A percentile compares a stretch with the other conserved stretches of the same genome.
These are phyloP conservation scores for Diutina mesorugosa DNA, from an alignment of 1,139 yeast genomes.

Conservation along the genomic window DNA sequence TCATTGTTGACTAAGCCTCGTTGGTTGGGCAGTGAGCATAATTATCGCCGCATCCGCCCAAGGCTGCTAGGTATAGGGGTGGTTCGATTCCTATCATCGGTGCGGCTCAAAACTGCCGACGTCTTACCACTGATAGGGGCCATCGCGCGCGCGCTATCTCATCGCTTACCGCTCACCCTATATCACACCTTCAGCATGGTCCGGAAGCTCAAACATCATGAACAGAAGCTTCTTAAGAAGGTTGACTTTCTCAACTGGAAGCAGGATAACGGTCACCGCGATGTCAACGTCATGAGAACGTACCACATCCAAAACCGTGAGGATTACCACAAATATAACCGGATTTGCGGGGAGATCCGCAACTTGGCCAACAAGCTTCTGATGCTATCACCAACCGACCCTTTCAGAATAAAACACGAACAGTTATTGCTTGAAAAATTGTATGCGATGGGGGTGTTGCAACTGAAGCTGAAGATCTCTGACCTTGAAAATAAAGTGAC, in stretches of 20 bases:
- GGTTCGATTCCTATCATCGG: neutral
- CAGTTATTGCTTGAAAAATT: constrained; percentile 75
- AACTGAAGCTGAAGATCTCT: constrained; percentile 81
- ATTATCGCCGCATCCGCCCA: too few relatives aligned
- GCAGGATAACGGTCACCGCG: constrained; percentile 90
- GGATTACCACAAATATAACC: constrained; percentile 90
- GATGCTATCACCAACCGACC: constrained; percentile 73
- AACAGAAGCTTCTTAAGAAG: constrained; percentile 84
- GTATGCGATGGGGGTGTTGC: constrained; percentile 74
- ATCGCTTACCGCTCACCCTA: neutral
- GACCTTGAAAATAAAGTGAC: constrained; percentile 85
- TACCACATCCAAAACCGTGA: constrained; percentile 91
- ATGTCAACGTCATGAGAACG: constrained; percentile 87
- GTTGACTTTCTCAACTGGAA: constrained; percentile 98
- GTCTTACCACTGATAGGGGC: neutral
- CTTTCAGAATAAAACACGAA: constrained; percentile 78
- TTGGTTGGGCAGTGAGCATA: too few relatives aligned
- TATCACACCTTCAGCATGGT: constrained; percentile 43
- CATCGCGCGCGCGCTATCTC: neutral
- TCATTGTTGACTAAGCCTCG: too few relatives aligned
- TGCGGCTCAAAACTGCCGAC: neutral
- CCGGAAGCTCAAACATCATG: constrained; percentile 86
- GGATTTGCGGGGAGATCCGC: constrained; percentile 81
- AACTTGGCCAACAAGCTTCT: constrained; percentile 80
- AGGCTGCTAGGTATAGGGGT: neutral